phyloP scores from a whole-genome alignment of 106 monocot species.

The Dendrobium catenatum region DNA sequence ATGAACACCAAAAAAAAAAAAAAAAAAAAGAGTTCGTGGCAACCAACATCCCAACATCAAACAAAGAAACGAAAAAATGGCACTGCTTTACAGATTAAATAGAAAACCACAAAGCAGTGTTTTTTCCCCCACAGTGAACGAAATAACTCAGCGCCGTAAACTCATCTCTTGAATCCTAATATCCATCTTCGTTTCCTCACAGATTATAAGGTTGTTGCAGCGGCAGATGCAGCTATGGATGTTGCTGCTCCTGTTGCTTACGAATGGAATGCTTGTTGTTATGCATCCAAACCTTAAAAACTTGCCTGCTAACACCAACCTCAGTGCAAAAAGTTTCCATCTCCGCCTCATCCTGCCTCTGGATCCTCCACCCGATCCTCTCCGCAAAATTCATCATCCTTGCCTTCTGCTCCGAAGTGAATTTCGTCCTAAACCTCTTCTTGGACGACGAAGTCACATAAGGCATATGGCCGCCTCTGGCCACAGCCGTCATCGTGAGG shows the following conservation, averaged over 20 bases:
- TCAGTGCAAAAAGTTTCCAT: constrained; percentile 44
- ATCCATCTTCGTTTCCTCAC: constrained; percentile 4
- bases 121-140: neutral
- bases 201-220: neutral
- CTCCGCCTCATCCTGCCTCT: constrained; percentile 37
- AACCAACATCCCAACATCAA: neutral
- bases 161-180: neutral
- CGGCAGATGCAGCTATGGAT: neutral
- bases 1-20: neutral
- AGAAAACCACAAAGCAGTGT: neutral
- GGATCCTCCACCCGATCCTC: constrained; percentile 54
- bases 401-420: constrained; percentile 55
- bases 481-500: neutral
- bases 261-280: constrained; percentile 51
- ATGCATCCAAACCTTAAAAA: constrained; percentile 76
- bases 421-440: constrained; percentile 57
- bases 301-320: constrained; percentile 38
- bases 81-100: neutral
- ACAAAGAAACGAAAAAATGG: neutral
- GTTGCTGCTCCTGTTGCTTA: constrained; percentile 12
- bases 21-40: neutral
- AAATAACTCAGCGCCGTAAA: neutral
- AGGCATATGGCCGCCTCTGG: neutral
- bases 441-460: constrained; percentile 6
- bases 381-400: constrained; percentile 48